Conservation (phyloP, 1,284 basidiomycete species). For the Laetiporus sulphureus region DNA sequence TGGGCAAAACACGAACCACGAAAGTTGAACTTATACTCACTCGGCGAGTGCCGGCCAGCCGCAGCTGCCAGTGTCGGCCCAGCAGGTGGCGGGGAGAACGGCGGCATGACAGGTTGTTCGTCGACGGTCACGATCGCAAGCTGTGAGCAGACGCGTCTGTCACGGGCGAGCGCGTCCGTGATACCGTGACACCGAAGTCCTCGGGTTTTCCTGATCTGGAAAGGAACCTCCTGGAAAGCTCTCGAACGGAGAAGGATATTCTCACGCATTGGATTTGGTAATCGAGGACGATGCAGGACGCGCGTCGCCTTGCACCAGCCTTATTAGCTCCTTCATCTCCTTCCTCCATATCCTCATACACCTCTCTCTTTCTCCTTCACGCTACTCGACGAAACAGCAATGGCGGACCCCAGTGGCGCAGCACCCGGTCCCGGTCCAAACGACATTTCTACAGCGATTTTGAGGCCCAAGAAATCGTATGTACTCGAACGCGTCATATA, state of each 20-base stretch:
- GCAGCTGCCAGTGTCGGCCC: too few relatives aligned
- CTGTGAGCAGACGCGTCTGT: too few relatives aligned
- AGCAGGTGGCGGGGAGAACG: too few relatives aligned
- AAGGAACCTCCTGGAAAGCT: too few relatives aligned
- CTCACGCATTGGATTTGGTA: conserved; percentile 5
- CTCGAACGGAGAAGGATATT: too few relatives aligned
- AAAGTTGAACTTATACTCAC: too few relatives aligned
- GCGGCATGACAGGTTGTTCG: too few relatives aligned
- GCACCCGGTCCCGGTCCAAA: conserved; percentile 74
- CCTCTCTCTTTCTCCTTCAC: conserved; percentile 7
- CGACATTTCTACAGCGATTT: conserved; percentile 89
- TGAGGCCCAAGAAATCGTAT: conserved; percentile 94
- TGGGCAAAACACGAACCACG: conserved; percentile 11
- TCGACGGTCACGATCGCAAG: too few relatives aligned
- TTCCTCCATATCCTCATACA: conserved; percentile 16
- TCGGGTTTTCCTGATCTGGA: too few relatives aligned
- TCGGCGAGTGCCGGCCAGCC: too few relatives aligned
- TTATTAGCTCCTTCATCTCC: conserved; percentile 21
- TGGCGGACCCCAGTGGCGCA: conserved; percentile 64
- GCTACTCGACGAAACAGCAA: conserved; percentile 15
- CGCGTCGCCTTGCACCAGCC: conserved; percentile 34
- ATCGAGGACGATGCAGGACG: conserved; percentile 25
- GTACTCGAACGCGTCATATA: conserved; percentile 28
- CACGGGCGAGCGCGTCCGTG: too few relatives aligned
- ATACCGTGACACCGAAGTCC: too few relatives aligned